phyloP scores from a whole-genome alignment of 2,329 filamentous ascomycete genomes.

The Colletotrichum destructivum region DNA sequence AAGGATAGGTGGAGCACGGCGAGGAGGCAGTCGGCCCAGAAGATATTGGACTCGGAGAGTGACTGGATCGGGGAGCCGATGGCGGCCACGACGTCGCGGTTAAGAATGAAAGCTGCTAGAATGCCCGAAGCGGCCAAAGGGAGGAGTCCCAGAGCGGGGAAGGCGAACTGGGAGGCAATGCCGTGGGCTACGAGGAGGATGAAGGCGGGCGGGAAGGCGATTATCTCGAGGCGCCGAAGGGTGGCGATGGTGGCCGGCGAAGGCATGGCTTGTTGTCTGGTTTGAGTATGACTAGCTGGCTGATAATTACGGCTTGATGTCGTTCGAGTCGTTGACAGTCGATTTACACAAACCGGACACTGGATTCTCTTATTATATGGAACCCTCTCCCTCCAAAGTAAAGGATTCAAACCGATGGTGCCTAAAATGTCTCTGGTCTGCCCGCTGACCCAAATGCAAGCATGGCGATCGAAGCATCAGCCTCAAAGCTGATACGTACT shows the following conservation, averaged over 20 bases:
- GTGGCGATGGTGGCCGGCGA: slow-evolving; percentile 15
- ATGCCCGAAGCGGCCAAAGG: slow-evolving; percentile 41
- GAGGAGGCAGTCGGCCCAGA: slow-evolving; percentile 40
- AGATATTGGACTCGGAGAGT: slow-evolving; percentile 40
- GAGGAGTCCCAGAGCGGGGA: slow-evolving; percentile 43
- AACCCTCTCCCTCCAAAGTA: neutral
- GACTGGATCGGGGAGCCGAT: slow-evolving; percentile 43
- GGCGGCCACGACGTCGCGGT: slow-evolving; percentile 42
- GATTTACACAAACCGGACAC: neutral
- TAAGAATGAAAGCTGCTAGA: slow-evolving; percentile 35
- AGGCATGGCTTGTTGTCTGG: neutral
- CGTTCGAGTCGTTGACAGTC: neutral
- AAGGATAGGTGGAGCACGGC: slow-evolving; percentile 36
- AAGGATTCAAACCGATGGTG: neutral
- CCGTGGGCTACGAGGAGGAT: slow-evolving; percentile 36
- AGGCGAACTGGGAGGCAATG: slow-evolving; percentile 23
- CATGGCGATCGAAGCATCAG: neutral
- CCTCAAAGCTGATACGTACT: neutral
- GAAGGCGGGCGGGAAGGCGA: slow-evolving; percentile 38
- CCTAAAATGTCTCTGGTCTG: neutral
- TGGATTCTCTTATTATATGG: neutral
- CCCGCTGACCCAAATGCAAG: neutral
- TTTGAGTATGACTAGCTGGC: neutral
- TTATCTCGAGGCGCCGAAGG: slow-evolving; percentile 46
- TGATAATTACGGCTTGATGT: neutral